phyloP scores from a whole-genome alignment of 768 basidiomycete species.

The Suillus occidentalis region DNA sequence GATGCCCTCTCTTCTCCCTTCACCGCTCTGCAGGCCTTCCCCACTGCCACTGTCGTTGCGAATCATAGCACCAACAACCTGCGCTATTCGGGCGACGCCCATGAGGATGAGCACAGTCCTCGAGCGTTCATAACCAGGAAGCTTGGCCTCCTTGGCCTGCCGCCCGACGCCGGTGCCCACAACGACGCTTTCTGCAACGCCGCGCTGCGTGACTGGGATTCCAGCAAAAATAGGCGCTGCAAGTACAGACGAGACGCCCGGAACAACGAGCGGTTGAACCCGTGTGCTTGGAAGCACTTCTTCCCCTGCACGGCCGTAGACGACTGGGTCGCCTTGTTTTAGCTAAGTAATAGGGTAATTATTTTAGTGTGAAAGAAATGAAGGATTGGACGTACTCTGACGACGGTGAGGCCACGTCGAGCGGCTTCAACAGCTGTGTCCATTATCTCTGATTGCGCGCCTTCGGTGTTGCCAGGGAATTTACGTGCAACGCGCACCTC shows the following conservation, averaged over 20 bases:
- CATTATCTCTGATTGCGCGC: slow-evolving; percentile 95
- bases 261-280: slow-evolving; percentile 82
- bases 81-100: slow-evolving; percentile 86
- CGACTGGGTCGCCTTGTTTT: slow-evolving; percentile 96
- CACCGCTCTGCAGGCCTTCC: slow-evolving; percentile 25
- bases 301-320: slow-evolving; percentile 94
- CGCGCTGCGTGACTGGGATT: slow-evolving; percentile 94
- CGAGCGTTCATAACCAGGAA: slow-evolving; percentile 86
- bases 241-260: slow-evolving; percentile 87
- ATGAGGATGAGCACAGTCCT: slow-evolving; percentile 87
- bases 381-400: slow-evolving; percentile 57
- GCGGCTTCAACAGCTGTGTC: slow-evolving; percentile 85
- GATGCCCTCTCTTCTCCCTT: slow-evolving; percentile 46
- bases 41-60: slow-evolving; percentile 12
- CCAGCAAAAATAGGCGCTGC: slow-evolving; percentile 88
- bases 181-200: slow-evolving; percentile 85
- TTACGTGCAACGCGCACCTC: slow-evolving; percentile 91
- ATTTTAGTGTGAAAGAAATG: neutral
- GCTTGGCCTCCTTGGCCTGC: slow-evolving; percentile 71
- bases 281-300: slow-evolving; percentile 88
- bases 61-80: slow-evolving; percentile 66
- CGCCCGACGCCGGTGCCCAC: slow-evolving; percentile 95
- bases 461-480: slow-evolving; percentile 96
- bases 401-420: slow-evolving; percentile 75
- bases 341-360: slow-evolving; percentile 45